phyloP scores from a whole-genome alignment of 225 moss, liverwort and hornwort genomes.

The Ulota crispa region DNA sequence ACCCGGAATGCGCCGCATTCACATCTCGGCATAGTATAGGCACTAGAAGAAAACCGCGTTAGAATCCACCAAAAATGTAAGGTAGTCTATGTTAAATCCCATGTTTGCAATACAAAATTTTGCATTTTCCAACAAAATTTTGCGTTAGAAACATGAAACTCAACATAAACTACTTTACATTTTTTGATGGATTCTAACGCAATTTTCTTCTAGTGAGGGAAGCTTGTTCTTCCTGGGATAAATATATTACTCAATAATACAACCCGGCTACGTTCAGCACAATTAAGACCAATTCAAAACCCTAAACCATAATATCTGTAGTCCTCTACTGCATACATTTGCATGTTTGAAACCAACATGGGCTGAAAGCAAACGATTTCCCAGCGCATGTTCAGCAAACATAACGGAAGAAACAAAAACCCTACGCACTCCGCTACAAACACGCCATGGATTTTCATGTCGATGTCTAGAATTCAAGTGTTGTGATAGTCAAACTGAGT shows the following conservation, averaged over 20 bases:
- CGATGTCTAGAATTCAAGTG: background rate
- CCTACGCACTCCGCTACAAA: background rate
- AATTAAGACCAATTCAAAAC: background rate
- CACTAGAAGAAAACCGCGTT: too few species aligned
- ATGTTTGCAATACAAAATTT: too few species aligned
- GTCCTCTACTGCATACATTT: background rate
- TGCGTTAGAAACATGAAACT: too few species aligned
- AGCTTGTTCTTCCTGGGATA: background rate
- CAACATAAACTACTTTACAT: too few species aligned
- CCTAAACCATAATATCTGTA: background rate
- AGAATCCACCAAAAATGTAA: too few species aligned
- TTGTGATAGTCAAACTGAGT: background rate
- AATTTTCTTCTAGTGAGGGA: background rate
- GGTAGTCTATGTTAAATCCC: too few species aligned
- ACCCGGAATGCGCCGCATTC: too few species aligned
- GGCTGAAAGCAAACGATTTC: background rate
- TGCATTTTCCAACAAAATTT: too few species aligned
- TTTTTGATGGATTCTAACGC: too few species aligned
- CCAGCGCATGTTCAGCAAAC: background rate
- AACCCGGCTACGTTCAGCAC: background rate
- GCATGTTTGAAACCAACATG: background rate
- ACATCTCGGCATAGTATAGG: too few species aligned
- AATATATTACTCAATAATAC: background rate
- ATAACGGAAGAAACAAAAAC: background rate
- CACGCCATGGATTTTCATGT: background rate